A percentile compares a stretch with the other conserved stretches of the same genome.
phyloP scores from a whole-genome alignment of 768 basidiomycete species.

The Leccinum ochraceum region DNA sequence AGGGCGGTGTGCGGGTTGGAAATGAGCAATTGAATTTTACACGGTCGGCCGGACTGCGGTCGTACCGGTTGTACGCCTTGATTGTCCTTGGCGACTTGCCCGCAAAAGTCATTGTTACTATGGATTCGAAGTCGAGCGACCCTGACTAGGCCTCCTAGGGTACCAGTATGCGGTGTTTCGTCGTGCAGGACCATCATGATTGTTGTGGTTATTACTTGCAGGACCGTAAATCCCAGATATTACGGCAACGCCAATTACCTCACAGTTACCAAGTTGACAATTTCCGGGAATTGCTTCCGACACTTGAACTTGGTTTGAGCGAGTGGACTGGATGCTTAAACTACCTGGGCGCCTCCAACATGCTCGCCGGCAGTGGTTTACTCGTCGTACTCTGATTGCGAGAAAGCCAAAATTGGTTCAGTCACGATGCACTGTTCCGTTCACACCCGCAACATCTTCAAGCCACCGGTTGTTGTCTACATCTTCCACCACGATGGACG shows the following conservation, averaged over 20 bases:
- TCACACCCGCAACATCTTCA: background rate
- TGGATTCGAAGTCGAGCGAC: background rate
- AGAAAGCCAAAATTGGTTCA: conserved; percentile 2
- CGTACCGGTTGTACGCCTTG: background rate
- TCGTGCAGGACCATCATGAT: background rate
- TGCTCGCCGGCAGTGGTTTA: background rate
- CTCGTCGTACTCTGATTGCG: background rate
- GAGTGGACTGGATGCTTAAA: conserved; percentile 10
- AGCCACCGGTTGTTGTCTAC: conserved; percentile 4
- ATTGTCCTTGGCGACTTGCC: background rate
- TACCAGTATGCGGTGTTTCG: background rate
- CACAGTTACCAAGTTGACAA: background rate
- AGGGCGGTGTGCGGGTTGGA: background rate
- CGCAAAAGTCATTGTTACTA: background rate
- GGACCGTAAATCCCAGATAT: background rate
- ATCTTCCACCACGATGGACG: conserved; percentile 9
- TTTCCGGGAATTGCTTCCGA: background rate
- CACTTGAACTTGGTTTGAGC: background rate
- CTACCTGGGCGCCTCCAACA: conserved; percentile 3
- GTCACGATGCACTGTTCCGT: background rate
- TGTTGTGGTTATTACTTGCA: background rate
- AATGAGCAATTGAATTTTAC: background rate
- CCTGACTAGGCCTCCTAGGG: background rate
- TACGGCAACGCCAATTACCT: background rate
- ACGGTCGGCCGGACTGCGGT: background rate